Evolutionary conservation across 257 asterid species (phyloP), one percentile per base, ranked within the genome.

Genomic region (Solanum acaule): DNA sequence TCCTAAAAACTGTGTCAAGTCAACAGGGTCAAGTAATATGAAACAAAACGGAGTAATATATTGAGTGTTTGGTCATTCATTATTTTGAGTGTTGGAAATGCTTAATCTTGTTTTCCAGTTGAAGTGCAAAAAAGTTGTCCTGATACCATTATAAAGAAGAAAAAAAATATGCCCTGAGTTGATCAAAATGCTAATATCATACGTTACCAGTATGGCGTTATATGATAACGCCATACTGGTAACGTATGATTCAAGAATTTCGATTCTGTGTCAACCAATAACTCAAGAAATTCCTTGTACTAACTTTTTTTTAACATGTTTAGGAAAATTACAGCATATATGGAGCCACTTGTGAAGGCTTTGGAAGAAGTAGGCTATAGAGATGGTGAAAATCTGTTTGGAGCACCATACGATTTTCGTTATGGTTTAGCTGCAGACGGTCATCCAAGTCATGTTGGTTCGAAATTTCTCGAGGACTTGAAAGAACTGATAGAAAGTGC

Each of bases 361-460:
- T 87, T 97, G 83, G 95, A 94, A 78, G 77, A 89, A 91, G 23
- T 94, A 77, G 99, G 98, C 52, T 97, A 97, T 6, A 84, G 67
- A 2, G 90, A 87, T 40, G 98, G 98, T 15, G 15, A 88, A 49
- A 95, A 93, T 81, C 93, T 96, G 49, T 95, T 94, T 25, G 98
- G 98, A 20, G 98, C 98, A 6, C 98, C 99, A 1, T 96, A 95
- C 33, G 98, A 97, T 90, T 97, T 97, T 42, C 94, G 98, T 4
- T 95, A 95, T 33, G 98, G 93, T 9, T 90, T 95, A 85, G 98
- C 98, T 3, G 93, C 98, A 14, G 72, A 84, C 13, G 98, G 95
- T 72, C 97, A 92, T 86, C 96, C 94, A 27, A 91, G 93, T 35
- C 25, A 8, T 1, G 96, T 97, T 15, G 97, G 92, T 56, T 91